Base-by-base conservation (phyloP, 2,329 filamentous ascomycete genomes). In the Aspergillus cejpii region DNA sequence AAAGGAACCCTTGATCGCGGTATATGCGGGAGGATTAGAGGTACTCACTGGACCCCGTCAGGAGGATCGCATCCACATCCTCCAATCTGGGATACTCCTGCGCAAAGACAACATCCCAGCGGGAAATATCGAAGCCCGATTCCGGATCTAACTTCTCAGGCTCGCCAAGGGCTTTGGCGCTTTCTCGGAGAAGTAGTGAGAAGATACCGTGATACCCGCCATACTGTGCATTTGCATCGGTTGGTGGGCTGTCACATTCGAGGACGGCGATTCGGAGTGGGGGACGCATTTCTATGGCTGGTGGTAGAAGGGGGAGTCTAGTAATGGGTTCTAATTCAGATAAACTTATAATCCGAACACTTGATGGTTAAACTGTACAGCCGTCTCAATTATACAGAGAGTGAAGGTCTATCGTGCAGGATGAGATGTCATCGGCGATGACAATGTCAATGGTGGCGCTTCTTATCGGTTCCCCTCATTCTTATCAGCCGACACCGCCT, bases 231-330 rank as follows among this genome's bases (percentile, higher is more conserved):
- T 78, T 71, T 28, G 84, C 79, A 34, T 76, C 67, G 1, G 80
- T 77, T 39, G 85, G 74, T 1, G 88, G 88, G 1, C 79, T 85
- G 68, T 95, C 91, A 72, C 86, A 84, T 74, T 95, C 87, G 55
- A 97, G 81, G 56, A 97, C 78, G 37, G 90, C 89, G 67, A 96
- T 84, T 44, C 86, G 84, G 54, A 91, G 70, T 23, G 79, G 78
- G 12, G 58, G 47, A 34, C 49, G 57, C 66, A 70, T 70, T 31
- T 39, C 52, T 33, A 15, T 3, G 20, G 34, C 23, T n/a, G 24
- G 10, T 26, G 15, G 23, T 23, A 36, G 17, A 20, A 37, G 17
- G 26, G 36, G 20, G 10, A 10, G 38, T 28, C 19, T 17, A 42
- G 26, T 34, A 19, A 4, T 11, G 6, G 23, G 23, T 8, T 24